Evolutionary conservation across 2,329 filamentous ascomycete genomes (phyloP), one percentile per base, ranked within the genome.

Genomic region (Verticillium tricorpus): DNA sequence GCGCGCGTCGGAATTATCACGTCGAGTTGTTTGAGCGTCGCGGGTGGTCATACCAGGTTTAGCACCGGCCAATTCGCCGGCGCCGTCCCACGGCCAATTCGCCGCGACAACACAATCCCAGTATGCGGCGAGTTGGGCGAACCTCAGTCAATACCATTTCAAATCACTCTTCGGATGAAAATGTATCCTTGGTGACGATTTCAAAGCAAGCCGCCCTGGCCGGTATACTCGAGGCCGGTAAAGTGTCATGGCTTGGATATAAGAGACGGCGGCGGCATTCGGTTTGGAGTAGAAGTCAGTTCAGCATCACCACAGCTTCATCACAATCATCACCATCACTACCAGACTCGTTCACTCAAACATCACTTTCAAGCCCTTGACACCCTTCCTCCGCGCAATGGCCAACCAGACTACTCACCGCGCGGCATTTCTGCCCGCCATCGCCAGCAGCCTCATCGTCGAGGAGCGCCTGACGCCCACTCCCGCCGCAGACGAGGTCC

Each of bases 401-500:
- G 45, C 45, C 19, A 50, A 25, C n/a, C 45, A 22, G 19, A 22
- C 45, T 25, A 19, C 45, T 25, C 45, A 58, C 56, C 56, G 45
- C 34, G 56, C 56, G 25, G 56, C 56, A 2, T 14, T 58, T 12
- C 19, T 58, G 35, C 56, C 56, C 17, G 35, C 56, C 35, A 5
- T 28, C 35, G 19, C 7, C 34, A 31, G n/a, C 56, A 45, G 45
- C 22, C 56, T 58, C 19, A 19, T 22, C 17, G 12, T 58, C 22
- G n/a, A 15, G n/a, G 22, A 39, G 12, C 56, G 56, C 5, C 35
- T 22, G 14, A 45, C 34, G 12, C 56, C 56, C 9, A 11, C 19
- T 11, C 55, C 63, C n/a, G 65, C 63, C 4, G 60, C 63, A 3
- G 60, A 60, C 8, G 63, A 70, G 56, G 32, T 69, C 3, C 52